Evolutionary conservation across 2,329 filamentous ascomycete genomes (phyloP).

Genomic region (Tympanopsis confertula): DNA sequence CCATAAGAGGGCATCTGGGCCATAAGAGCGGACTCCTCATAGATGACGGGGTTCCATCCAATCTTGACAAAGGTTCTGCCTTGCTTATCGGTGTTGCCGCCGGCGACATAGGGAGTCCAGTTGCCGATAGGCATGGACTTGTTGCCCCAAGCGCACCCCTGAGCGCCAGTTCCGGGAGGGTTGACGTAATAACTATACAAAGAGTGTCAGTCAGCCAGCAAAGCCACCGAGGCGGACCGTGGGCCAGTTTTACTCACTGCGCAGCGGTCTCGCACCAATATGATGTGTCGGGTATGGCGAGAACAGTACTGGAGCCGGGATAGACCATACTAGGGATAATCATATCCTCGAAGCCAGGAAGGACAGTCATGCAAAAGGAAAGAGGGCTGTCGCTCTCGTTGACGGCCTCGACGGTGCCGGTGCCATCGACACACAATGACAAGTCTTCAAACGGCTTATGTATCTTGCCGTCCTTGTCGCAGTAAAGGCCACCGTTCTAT

Average conservation of each 20-base stretch:
- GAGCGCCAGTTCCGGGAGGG: constrained; percentile 49
- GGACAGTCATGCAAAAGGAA: constrained; percentile 68
- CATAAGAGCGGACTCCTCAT: constrained; percentile 38
- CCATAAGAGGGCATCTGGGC: constrained; percentile 52
- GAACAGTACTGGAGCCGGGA: constrained; percentile 27
- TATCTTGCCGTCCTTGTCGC: constrained; percentile 52
- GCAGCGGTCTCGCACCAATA: constrained; percentile 67
- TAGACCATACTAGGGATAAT: constrained; percentile 64
- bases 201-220: constrained; percentile 7
- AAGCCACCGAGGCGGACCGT: not conserved
- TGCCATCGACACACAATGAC: constrained; percentile 60
- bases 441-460: constrained; percentile 57
- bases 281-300: constrained; percentile 58
- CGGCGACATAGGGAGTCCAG: constrained; percentile 68
- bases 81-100: constrained; percentile 54
- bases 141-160: constrained; percentile 64
- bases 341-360: constrained; percentile 74
- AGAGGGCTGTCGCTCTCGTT: constrained; percentile 54
- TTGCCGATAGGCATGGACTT: constrained; percentile 54
- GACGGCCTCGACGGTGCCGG: constrained; percentile 49
- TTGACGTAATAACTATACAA: constrained; percentile 61
- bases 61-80: constrained; percentile 66
- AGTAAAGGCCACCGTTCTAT: constrained; percentile 65
- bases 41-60: constrained; percentile 67
- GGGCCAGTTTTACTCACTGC: constrained; percentile 43